Conservation (phyloP, 805 yeast genomes). For the Saturnispora zaruensis region DNA sequence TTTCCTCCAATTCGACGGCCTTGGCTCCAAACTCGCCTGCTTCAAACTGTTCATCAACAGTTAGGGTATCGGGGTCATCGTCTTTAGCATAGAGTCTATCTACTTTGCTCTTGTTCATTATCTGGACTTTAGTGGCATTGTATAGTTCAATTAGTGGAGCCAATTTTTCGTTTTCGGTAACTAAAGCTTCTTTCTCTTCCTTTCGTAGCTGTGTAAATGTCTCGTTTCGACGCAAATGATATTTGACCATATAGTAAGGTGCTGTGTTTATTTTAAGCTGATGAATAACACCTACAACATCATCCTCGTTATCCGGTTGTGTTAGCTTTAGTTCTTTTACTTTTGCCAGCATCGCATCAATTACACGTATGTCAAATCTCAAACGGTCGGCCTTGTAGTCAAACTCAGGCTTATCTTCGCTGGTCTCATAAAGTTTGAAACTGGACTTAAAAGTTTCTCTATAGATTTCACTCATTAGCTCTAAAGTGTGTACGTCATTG, state of each 20-base stretch:
- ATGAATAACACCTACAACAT: background rate
- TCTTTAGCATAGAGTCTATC: background rate
- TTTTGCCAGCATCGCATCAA: conserved; percentile 1
- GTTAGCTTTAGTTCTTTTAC: background rate
- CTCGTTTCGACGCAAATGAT: background rate
- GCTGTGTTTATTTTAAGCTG: background rate
- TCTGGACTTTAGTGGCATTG: background rate
- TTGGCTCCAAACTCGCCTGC: conserved; percentile 6
- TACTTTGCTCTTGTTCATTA: background rate
- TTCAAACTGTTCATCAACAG: conserved; percentile 5
- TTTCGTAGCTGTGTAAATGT: background rate
- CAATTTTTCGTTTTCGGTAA: background rate
- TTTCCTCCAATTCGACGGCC: background rate
- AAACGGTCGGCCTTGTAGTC: background rate
- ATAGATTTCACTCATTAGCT: background rate
- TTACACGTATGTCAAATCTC: conserved; percentile 1
- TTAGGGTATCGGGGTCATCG: background rate
- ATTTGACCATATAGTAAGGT: conserved; percentile 2
- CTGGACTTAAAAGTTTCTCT: background rate
- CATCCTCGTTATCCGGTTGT: background rate
- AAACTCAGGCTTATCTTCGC: background rate
- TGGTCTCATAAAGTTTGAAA: background rate
- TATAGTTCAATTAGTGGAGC: background rate
- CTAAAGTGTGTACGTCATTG: background rate
- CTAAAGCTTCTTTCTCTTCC: background rate